Conservation (phyloP, 139 green algal genomes). For the Coccomyxa sp. region DNA sequence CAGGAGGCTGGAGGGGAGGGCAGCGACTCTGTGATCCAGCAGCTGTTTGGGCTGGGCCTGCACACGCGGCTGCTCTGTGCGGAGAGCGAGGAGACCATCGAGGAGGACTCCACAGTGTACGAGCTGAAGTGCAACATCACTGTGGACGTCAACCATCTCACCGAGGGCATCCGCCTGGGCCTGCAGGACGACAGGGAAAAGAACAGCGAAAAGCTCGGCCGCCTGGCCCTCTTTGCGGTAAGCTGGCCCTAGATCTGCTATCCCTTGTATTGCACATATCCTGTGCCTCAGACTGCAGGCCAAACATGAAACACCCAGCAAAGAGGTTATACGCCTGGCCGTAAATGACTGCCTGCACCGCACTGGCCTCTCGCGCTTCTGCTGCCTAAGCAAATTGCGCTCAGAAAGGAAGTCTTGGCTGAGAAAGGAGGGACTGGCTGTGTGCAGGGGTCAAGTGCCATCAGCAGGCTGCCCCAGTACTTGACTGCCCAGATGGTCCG, state of each 20-base stretch:
- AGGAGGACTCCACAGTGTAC: constrained; percentile 54
- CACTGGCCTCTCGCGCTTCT: too few relatives aligned
- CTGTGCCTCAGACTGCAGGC: not conserved
- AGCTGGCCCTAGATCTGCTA: not conserved
- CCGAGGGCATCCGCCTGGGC: constrained; percentile 75
- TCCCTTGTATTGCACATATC: not conserved
- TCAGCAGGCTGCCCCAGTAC: constrained; percentile 75
- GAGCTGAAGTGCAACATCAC: constrained; percentile 97
- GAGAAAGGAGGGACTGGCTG: too few relatives aligned
- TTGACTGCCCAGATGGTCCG: constrained; percentile 94
- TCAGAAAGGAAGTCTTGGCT: too few relatives aligned
- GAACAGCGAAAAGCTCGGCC: constrained; percentile 49
- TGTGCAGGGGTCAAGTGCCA: constrained; percentile 41
- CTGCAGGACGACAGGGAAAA: constrained; percentile 88
- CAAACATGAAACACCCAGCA: too few relatives aligned
- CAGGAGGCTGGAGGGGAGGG: constrained; percentile 34
- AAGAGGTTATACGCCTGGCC: too few relatives aligned
- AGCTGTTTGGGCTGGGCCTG: constrained; percentile 85
- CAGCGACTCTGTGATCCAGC: constrained; percentile 33
- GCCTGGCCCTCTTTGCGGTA: constrained; percentile 9
- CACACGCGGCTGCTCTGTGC: constrained; percentile 69
- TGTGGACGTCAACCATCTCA: constrained; percentile 83
- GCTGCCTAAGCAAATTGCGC: too few relatives aligned
- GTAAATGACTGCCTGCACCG: too few relatives aligned
- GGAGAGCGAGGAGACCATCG: constrained; percentile 72